These are phyloP conservation scores for Craterostigma plantagineum DNA, from an alignment of 257 asterid species.

Conservation along the genomic window DNA sequence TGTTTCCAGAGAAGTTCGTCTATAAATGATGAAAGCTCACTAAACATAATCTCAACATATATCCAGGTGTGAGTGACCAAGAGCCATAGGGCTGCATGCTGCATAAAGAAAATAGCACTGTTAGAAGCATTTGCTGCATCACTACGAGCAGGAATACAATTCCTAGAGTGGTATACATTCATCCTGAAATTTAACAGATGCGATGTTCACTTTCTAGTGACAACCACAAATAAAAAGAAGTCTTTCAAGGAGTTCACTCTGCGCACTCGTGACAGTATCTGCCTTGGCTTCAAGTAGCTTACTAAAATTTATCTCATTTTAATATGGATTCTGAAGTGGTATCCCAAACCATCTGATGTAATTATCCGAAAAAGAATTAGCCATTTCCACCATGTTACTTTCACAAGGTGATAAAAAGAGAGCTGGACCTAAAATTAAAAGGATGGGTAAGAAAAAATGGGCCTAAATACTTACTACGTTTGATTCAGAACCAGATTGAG, in stretches of 20 bases:
- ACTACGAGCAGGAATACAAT: no score
- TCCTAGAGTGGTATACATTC: no score
- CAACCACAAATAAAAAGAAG: no score
- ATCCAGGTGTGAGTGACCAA: slow-evolving; percentile 95
- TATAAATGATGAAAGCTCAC: slow-evolving; percentile 87
- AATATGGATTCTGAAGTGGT: slow-evolving; percentile 6
- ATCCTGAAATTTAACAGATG: no score
- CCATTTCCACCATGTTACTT: not conserved
- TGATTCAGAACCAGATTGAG: slow-evolving; percentile 88
- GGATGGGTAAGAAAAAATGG: slow-evolving; percentile 7
- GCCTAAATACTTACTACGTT: slow-evolving; percentile 48
- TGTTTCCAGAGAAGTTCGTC: slow-evolving; percentile 84
- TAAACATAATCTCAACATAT: slow-evolving; percentile 93
- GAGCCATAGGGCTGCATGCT: slow-evolving; percentile 99
- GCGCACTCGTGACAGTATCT: no score
- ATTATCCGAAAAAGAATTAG: not conserved
- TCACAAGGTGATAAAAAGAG: slow-evolving; percentile 1
- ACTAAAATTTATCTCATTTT: not conserved
- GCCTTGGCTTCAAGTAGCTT: no score
- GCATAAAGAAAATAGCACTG: slow-evolving; percentile 13
- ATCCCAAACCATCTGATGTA: slow-evolving; percentile 7
- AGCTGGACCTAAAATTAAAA: slow-evolving; percentile 7
- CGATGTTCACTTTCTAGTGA: no score
- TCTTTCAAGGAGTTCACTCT: no score
- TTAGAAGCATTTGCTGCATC: no score